Evolutionary conservation across 164 flowering plant species (phyloP).

Genomic region (Dillenia turbinata): DNA sequence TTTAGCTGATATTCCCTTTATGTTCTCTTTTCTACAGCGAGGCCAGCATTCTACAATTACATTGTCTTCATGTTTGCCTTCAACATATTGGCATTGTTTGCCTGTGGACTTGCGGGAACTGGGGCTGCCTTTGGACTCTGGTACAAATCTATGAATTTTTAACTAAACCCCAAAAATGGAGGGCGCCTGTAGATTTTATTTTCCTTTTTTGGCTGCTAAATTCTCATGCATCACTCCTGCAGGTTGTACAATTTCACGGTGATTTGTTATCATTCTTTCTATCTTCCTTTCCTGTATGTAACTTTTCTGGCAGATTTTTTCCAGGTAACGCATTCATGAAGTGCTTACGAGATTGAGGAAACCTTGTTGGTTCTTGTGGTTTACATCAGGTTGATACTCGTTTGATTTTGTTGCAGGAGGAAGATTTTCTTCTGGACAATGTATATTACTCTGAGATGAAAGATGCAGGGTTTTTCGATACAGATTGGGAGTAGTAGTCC

Average conservation of each 20-base stretch:
- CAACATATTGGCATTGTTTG: conserved; percentile 48
- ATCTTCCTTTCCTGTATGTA: conserved; percentile 74
- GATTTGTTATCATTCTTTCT: conserved; percentile 70
- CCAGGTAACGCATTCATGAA: conserved; percentile 44
- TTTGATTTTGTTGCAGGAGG: conserved; percentile 44
- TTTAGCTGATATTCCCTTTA: not conserved
- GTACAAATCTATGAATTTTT: conserved; percentile 25
- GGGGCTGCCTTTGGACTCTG: conserved; percentile 68
- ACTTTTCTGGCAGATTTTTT: conserved; percentile 89
- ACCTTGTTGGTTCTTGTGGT: not conserved
- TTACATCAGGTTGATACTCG: not conserved
- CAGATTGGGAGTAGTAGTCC: conserved; percentile 59
- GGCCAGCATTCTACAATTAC: conserved; percentile 81
- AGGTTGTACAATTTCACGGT: conserved; percentile 64
- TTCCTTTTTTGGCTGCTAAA: no score
- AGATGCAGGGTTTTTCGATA: conserved; percentile 87
- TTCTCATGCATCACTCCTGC: conserved; percentile 13
- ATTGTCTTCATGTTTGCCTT: conserved; percentile 49
- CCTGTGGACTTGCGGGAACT: conserved; percentile 45
- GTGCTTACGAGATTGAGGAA: no score
- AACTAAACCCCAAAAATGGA: not conserved
- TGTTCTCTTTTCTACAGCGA: conserved; percentile 42
- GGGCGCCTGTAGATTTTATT: not conserved
- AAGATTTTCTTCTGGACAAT: conserved; percentile 71
- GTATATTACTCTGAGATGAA: conserved; percentile 89